Evolutionary conservation across 176 grass and related monocot species (phyloP).

Genomic region (Areca catechu): DNA sequence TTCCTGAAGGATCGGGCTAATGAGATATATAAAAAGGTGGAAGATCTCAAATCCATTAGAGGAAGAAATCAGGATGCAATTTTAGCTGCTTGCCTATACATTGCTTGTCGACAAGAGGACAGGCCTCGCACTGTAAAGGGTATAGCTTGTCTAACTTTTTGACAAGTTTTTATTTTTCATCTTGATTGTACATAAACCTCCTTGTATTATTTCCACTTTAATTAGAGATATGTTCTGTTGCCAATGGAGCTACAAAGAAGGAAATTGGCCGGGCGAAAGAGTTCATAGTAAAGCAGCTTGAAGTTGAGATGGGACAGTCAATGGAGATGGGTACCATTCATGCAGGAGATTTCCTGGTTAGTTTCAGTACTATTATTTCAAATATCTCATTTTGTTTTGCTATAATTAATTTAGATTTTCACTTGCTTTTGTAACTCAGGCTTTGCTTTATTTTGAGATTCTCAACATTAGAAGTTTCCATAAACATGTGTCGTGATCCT

Average conservation of each 20-base stretch:
- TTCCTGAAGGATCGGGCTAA: conserved; percentile 12
- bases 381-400: too few species aligned
- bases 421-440: too few species aligned
- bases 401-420: too few species aligned
- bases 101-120: conserved; percentile 16
- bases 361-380: neutral
- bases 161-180: neutral
- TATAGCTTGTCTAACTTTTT: neutral
- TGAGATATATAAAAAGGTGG: conserved; percentile 16
- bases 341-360: conserved; percentile 21
- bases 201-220: neutral
- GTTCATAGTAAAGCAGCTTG: conserved; percentile 7
- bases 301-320: conserved; percentile 8
- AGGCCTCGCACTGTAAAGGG: conserved; percentile 17
- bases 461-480: too few species aligned
- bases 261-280: conserved; percentile 3
- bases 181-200: neutral
- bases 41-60: conserved; percentile 14
- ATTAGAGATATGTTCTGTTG: conserved; percentile 7
- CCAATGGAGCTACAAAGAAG: conserved; percentile 77
- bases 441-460: too few species aligned
- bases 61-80: conserved; percentile 15
- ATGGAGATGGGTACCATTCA: neutral
- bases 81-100: conserved; percentile 17
- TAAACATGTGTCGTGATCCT: too few species aligned